These are phyloP conservation scores for Komagataella mondaviorum DNA, from an alignment of 805 yeast genomes.

Conservation along the genomic window DNA sequence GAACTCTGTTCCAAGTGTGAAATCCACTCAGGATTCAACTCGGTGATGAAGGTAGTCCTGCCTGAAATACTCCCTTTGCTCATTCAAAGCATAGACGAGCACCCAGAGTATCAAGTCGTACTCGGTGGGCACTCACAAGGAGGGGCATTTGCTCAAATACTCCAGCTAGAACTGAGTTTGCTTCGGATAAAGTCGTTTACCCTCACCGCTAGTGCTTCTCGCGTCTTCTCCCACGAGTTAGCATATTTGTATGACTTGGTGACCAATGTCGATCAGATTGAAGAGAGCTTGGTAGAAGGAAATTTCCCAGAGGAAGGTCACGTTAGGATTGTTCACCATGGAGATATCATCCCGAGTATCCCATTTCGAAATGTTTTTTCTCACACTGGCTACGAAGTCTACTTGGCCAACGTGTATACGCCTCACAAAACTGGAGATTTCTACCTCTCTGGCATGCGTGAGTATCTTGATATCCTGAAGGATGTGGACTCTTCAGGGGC, in stretches of 20 bases:
- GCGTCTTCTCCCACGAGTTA: conserved; percentile 8
- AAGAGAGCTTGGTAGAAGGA: neutral
- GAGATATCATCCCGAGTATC: neutral
- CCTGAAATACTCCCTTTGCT: conserved; percentile 4
- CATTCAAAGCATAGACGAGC: conserved; percentile 8
- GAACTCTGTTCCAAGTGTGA: neutral
- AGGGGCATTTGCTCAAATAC: conserved; percentile 50
- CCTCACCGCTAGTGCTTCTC: conserved; percentile 9
- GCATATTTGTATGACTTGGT: conserved; percentile 3
- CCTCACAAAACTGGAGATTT: conserved; percentile 1
- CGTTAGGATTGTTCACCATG: neutral
- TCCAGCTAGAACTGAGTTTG: conserved; percentile 49
- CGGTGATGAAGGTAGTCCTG: conserved; percentile 4
- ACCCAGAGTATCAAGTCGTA: conserved; percentile 20
- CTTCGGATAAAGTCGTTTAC: conserved; percentile 21
- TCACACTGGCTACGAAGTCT: conserved; percentile 1
- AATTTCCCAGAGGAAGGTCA: neutral
- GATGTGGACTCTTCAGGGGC: neutral
- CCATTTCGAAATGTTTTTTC: neutral
- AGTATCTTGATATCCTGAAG: neutral
- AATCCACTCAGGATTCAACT: conserved; percentile 9
- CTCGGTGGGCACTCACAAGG: conserved; percentile 36
- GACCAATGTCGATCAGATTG: neutral
- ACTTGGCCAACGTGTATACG: neutral
- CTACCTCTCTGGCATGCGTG: neutral